phyloP scores from a whole-genome alignment of 2,329 filamentous ascomycete species.

The Byssothecium circinans region DNA sequence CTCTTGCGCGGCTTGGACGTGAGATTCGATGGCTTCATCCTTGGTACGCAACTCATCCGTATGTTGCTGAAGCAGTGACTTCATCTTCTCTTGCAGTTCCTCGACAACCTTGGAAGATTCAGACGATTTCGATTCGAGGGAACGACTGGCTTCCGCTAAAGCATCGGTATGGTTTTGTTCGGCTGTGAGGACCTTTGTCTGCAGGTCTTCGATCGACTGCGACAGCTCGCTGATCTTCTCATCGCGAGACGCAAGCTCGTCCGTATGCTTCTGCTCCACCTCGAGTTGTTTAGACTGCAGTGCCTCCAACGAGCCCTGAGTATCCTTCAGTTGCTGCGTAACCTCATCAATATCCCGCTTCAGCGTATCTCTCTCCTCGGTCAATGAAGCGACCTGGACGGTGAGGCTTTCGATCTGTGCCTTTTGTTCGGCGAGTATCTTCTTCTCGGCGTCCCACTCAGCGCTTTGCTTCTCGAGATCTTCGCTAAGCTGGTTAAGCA shows the following conservation, averaged over 20 bases:
- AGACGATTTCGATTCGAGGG: slow-evolving; percentile 30
- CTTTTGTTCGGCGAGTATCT: slow-evolving; percentile 37
- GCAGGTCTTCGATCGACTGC: slow-evolving; percentile 28
- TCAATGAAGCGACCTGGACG: slow-evolving; percentile 24
- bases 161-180: slow-evolving; percentile 26
- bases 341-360: slow-evolving; percentile 20
- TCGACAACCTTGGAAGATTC: slow-evolving; percentile 35
- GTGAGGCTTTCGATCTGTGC: slow-evolving; percentile 30
- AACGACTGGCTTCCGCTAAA: slow-evolving; percentile 26
- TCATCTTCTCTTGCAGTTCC: slow-evolving; percentile 36
- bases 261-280: slow-evolving; percentile 33
- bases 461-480: slow-evolving; percentile 40
- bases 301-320: slow-evolving; percentile 27
- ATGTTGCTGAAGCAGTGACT: slow-evolving; percentile 34
- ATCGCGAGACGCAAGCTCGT: slow-evolving; percentile 29
- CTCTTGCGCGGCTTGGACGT: slow-evolving; percentile 26
- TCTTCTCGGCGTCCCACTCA: slow-evolving; percentile 42
- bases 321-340: slow-evolving; percentile 21
- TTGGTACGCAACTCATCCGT: slow-evolving; percentile 35
- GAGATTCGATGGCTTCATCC: slow-evolving; percentile 33
- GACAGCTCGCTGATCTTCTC: slow-evolving; percentile 33
- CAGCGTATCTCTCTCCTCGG: slow-evolving; percentile 29
- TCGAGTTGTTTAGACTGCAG: slow-evolving; percentile 27
- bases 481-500: slow-evolving; percentile 37
- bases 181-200: slow-evolving; percentile 22